A percentile compares a stretch with the other conserved stretches of the same genome.
Conservation (phyloP, 2,329 filamentous ascomycete genomes). For the Pseudofabraea citricarpa region DNA sequence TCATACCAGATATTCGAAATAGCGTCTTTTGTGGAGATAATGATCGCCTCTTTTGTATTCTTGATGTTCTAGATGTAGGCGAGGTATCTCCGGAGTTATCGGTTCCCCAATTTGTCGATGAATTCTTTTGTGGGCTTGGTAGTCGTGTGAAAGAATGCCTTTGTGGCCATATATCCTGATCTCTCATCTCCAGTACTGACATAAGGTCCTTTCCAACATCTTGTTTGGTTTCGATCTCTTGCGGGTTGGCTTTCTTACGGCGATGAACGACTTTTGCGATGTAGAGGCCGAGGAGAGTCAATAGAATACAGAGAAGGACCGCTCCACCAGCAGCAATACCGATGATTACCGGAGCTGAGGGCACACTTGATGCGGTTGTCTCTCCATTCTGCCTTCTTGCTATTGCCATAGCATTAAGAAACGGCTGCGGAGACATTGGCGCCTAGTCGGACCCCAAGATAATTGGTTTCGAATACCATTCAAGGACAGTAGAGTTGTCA, state of each 20-base stretch:
- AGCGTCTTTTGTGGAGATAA: slow-evolving; percentile 7
- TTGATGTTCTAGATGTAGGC: slow-evolving; percentile 11
- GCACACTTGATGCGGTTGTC: background rate
- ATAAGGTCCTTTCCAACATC: slow-evolving; percentile 1
- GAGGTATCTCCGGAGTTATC: slow-evolving; percentile 6
- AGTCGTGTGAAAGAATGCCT: background rate
- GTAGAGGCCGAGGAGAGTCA: background rate
- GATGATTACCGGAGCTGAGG: background rate
- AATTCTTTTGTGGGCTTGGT: background rate
- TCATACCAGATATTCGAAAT: slow-evolving; percentile 15
- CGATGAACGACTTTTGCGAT: background rate
- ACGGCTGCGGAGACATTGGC: background rate
- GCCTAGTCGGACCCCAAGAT: background rate
- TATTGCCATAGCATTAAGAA: background rate
- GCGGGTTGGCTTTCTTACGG: background rate
- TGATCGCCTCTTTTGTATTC: background rate
- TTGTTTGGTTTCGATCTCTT: background rate
- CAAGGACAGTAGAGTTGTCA: background rate
- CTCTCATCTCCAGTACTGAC: background rate
- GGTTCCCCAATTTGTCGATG: background rate
- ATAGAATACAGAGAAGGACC: background rate
- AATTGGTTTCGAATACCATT: background rate
- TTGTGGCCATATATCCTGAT: background rate
- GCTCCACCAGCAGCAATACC: slow-evolving; percentile 1
- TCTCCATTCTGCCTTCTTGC: background rate